Evolutionary conservation across 2,329 filamentous ascomycete species (phyloP).

Genomic region (Bipolaris oryzae): DNA sequence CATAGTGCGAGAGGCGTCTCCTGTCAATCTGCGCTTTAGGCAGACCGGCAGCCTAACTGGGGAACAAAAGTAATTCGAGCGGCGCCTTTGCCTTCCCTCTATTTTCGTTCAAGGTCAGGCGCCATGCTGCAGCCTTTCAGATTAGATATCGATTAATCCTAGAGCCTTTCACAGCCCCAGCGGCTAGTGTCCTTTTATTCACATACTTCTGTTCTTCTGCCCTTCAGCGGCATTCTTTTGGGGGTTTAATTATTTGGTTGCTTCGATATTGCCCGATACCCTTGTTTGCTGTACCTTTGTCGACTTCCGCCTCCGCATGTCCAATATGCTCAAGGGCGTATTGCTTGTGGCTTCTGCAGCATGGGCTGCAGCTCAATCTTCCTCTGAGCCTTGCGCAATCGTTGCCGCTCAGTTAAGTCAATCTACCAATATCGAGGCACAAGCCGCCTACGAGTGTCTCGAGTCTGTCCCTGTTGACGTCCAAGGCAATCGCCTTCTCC

Average conservation of each 20-base stretch:
- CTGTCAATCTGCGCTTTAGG: conserved; percentile 5
- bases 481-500: conserved; percentile 29
- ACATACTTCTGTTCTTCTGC: neutral
- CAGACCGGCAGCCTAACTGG: conserved; percentile 5
- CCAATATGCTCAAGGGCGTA: conserved; percentile 18
- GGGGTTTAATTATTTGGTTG: conserved; percentile 1
- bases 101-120: conserved; percentile 10
- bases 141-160: conserved; percentile 6
- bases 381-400: conserved; percentile 28
- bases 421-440: conserved; percentile 20
- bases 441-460: conserved; percentile 36
- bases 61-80: conserved; percentile 1
- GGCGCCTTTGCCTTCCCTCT: conserved; percentile 3
- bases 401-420: conserved; percentile 14
- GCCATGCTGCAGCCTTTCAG: conserved; percentile 10
- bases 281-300: neutral
- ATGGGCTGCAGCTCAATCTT: conserved; percentile 21
- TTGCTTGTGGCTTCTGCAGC: conserved; percentile 23
- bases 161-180: conserved; percentile 4
- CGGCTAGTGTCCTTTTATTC: neutral
- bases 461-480: conserved; percentile 42
- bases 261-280: neutral
- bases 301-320: neutral
- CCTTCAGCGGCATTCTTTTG: neutral
- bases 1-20: conserved; percentile 2